Percentiles rank a stretch among this genome's conserved stretches.
These are phyloP conservation scores for Ceratocystis colombiana DNA, from an alignment of 2,329 filamentous ascomycete species.

Conservation along the genomic window DNA sequence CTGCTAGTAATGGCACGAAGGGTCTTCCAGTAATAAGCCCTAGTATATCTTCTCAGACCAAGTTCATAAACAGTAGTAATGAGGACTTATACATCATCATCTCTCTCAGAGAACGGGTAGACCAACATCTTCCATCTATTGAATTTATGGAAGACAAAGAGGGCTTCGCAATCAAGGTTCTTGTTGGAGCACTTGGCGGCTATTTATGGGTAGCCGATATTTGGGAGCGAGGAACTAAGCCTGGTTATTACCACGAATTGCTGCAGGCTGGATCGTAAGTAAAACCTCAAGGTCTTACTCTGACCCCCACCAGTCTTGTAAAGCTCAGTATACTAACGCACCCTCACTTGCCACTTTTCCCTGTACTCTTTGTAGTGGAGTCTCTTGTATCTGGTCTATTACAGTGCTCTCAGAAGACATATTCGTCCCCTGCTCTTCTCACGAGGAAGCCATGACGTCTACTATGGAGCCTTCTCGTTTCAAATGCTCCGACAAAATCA, in stretches of 20 bases:
- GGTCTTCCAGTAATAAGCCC: background rate
- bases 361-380: background rate
- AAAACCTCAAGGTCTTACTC: background rate
- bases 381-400: slow-evolving; percentile 6
- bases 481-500: background rate
- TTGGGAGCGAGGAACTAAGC: slow-evolving; percentile 35
- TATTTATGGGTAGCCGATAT: slow-evolving; percentile 43
- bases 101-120: background rate
- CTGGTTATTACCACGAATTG: background rate
- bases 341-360: too few species aligned
- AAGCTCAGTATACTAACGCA: background rate
- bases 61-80: background rate
- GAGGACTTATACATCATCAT: slow-evolving; percentile 5
- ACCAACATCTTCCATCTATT: slow-evolving; percentile 44
- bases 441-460: slow-evolving; percentile 19
- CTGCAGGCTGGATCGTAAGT: background rate
- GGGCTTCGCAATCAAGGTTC: slow-evolving; percentile 42
- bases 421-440: slow-evolving; percentile 19
- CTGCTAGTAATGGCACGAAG: slow-evolving; percentile 28
- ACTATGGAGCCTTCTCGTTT: background rate
- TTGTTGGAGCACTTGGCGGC: slow-evolving; percentile 44
- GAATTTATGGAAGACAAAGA: slow-evolving; percentile 39
- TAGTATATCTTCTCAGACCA: background rate
- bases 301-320: background rate
- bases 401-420: slow-evolving; percentile 3